Evolutionary conservation across 2,329 filamentous ascomycete genomes (phyloP), one percentile per base, ranked within the genome.

Genomic region (Aspergillus sergii): DNA sequence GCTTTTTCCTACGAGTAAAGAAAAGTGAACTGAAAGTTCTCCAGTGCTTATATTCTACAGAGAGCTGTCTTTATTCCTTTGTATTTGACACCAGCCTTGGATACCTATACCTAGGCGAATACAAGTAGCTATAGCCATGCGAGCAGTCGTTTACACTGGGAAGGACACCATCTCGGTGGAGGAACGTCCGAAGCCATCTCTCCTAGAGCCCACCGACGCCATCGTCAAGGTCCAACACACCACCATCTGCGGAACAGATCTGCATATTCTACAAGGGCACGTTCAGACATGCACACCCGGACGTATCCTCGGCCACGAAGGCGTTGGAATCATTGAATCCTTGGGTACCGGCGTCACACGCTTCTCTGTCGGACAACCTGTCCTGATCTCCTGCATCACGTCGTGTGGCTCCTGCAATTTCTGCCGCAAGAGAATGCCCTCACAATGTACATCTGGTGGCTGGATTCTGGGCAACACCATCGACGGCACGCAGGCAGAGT

Each of bases 401-500:
- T 79, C 79, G 59, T 88, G 85, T 68, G 81, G 80, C 0, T 77
- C 75, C 1, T 88, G 85, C 68, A 76, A 78, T 28, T 84, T 82
- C 71, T 88, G 85, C 67, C 81, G 81, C 4, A 74, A 72, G 54
- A 81, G 81, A n/a, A 85, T 87, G 81, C 78, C 78, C 61, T 84
- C 82, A 19, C 83, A 85, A 64, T 88, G 85, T 73, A 77, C 76
- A 2, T 80, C 79, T 12, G 85, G 83, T 39, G 85, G 85, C 4
- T 87, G 85, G 85, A 79, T 83, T 7, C 76, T 88, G 0, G 85
- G 85, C 21, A 83, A 87, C 68, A 77, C 74, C 1, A 80, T 82
- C 34, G 82, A 85, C 67, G 85, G 84, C 41, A 85, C 82, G 0
- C 84, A 86, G 69, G 84, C 84, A 26, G 84, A 86, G 67, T 85